Evolutionary conservation across 2,329 filamentous ascomycete genomes (phyloP).

Genomic region (Aspergillus sp.): DNA sequence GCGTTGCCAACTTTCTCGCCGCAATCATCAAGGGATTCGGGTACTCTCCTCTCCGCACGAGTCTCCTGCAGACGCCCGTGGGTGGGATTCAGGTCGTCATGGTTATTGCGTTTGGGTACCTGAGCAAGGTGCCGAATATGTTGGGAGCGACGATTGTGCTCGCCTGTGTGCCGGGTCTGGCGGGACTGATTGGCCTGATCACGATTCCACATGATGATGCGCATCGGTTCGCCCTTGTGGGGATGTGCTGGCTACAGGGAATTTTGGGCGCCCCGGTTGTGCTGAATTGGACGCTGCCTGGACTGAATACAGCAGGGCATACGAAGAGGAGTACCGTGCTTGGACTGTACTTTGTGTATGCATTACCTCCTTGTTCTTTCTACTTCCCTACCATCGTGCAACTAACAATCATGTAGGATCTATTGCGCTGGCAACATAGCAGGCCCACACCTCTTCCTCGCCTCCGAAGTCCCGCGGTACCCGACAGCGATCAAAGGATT

Average conservation of each 20-base stretch:
- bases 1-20: conserved; percentile 51
- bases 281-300: background rate
- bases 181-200: conserved; percentile 52
- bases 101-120: conserved; percentile 8
- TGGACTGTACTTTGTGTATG: conserved; percentile 22
- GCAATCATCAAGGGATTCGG: conserved; percentile 45
- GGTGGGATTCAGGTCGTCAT: background rate
- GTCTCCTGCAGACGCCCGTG: background rate
- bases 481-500: conserved; percentile 45
- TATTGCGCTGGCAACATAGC: conserved; percentile 42
- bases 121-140: background rate
- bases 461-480: conserved; percentile 45
- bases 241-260: conserved; percentile 6
- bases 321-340: conserved; percentile 52
- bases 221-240: conserved; percentile 25
- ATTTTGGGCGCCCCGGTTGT: background rate
- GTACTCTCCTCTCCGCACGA: background rate
- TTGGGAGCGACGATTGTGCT: conserved; percentile 37
- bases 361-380: background rate
- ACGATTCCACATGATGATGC: conserved; percentile 46
- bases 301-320: conserved; percentile 46
- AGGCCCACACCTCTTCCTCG: conserved; percentile 49
- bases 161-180: conserved; percentile 49
- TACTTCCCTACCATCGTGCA: background rate
- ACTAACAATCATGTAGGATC: background rate